Base-by-base conservation (phyloP, 805 yeast genomes). In the Yamadazyma takamatsuzukensis region DNA sequence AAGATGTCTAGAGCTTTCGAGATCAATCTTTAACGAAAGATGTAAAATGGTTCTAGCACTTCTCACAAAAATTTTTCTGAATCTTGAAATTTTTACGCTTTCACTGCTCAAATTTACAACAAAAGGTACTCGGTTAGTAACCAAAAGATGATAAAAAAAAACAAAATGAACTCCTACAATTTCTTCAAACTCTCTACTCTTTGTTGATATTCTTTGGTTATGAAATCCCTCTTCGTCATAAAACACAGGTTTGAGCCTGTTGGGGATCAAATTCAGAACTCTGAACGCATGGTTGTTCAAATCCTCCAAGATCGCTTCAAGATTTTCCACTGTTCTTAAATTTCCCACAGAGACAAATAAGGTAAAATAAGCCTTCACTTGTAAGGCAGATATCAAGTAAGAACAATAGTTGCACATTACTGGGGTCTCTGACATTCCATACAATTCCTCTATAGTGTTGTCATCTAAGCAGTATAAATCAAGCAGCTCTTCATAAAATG, bases 91-190 rank as follows among this genome's bases (percentile, higher is more conserved):
- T 4, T 43, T 44, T 7, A 42, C 46, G 3, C 33, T 43, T 6
- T 47, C 49, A 2, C 29, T 29, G 1, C 21, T 24, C 6, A 22
- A 29, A 28, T 12, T 41, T 34, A 35, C 51, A 21, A 50, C 26
- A 38, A 56, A 54, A 12, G 65, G 64, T 3, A 57, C 53, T 25
- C 66, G 35, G 38, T 61, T 61, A 11, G 60, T 42, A 6, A 53
- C 37, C 42, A 53, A 40, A 22, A 56, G 36, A 33, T 59, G 60
- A 12, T 49, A 41, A 35, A 56, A 56, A 36, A 41, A 59, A 5
- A 47, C 34, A 25, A 51, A 44, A 29, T 55, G 54, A 17, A 53
- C 19, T 16, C 47, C 30, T 10, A 39, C 19, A 15, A 44, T 39
- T 7, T 33, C 29, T 14, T 34, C 36, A 16, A 24, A 11, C 13